Base-by-base conservation (phyloP, 257 asterid genomes). In the Salvia splendens region DNA sequence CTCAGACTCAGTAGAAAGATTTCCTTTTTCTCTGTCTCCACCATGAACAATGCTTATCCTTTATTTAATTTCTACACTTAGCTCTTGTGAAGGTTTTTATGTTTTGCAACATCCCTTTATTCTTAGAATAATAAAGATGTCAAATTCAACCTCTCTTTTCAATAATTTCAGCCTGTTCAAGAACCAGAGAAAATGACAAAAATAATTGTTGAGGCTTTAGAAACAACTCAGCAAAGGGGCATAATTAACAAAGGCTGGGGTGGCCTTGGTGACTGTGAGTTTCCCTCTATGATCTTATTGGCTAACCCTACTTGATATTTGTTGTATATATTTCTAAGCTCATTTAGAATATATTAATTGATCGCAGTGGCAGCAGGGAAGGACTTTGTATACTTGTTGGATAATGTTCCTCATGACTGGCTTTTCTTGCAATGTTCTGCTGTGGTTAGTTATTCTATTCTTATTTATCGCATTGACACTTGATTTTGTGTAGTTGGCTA, bases 191-290 rank as follows among this genome's bases (percentile, higher is more conserved):
- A 88, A 83, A 93, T 93, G 99, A 90, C 97, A 11, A 82, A 84
- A 76, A 88, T 81, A 69, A 93, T 93, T 69, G 92, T 90, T 55
- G 84, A 90, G 74, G 97, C 97, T 42, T 77, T 93, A 75, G 88
- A 85, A 77, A 81, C 48, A 60, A 93, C 96, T 48, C 80, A 85
- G 17, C 96, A 93, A 75, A 80, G 99, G 82, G 99, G 97, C 49
- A 88, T 93, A 55, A 90, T 93, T 67, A 90, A 88, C 86, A 93
- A 84, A 83, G 99, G 99, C 65, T 90, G 99, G 97, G 99, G 99
- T 66, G 99, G 97, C 80, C 96, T 90, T 80, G 97, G 99, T 48
- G 68, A 90, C 80, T 86, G 97, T 93, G 76, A 93, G 99, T 85
- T 71, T 65, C 65, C 65, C 32, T 75, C 66, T 51, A 62, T 50